phyloP scores from a whole-genome alignment of 108 stramenopile species.

The Nannochloropsis gaditana region DNA sequence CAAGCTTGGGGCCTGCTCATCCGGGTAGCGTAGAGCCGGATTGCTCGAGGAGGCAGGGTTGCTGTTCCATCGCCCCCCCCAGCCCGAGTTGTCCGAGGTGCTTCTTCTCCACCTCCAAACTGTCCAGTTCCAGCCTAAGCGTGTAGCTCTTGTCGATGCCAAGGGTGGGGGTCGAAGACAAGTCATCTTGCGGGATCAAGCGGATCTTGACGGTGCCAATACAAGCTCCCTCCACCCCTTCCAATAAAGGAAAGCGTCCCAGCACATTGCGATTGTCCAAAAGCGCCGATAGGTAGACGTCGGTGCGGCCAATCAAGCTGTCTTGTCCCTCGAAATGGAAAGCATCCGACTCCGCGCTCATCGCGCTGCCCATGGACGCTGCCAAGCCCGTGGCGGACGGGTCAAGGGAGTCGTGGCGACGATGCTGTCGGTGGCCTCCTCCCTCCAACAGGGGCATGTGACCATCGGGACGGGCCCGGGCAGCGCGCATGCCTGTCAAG shows the following conservation, averaged over 20 bases:
- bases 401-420: not conserved
- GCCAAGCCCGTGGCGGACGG: not conserved
- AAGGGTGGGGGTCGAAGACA: not conserved
- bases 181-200: not conserved
- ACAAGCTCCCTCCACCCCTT: not conserved
- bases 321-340: conserved; percentile 15
- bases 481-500: not conserved
- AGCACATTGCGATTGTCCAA: conserved; percentile 2
- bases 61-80: not conserved
- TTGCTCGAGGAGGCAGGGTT: not conserved
- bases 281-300: not conserved
- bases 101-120: not conserved
- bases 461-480: not conserved
- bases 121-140: not conserved
- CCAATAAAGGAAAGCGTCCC: not conserved
- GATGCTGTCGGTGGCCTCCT: conserved; percentile 2
- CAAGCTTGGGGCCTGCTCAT: not conserved
- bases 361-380: not conserved
- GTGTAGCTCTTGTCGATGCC: not conserved
- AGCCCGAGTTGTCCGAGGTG: not conserved
- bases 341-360: not conserved
- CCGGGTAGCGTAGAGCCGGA: not conserved
- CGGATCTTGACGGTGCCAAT: not conserved
- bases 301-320: not conserved
- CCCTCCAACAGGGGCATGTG: conserved; percentile 11